Base-by-base conservation (phyloP, 768 basidiomycete species). In the Leccinum barrowsii region DNA sequence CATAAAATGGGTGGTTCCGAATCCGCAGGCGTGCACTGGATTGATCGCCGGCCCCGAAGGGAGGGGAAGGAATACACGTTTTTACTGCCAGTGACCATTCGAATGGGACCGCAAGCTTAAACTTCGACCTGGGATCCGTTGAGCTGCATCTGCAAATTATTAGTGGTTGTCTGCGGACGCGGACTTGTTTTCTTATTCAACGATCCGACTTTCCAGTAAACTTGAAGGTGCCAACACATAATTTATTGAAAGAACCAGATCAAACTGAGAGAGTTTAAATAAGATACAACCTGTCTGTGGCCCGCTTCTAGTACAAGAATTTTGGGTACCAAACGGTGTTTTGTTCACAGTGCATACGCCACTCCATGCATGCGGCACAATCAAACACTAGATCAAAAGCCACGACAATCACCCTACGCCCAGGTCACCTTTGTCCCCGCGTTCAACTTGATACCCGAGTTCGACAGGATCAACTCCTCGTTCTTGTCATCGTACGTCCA, bases 401-500 rank as follows among this genome's bases (percentile, higher is more conserved):
- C 17, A 42, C 10, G n/a, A 11, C 10, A 42, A 21, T 19, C 10
- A 10, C 19, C 26, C 37, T 63, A 72, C 30, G 64, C 54, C 80
- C 79, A 82, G 19, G 62, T 55, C 24, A 82, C 49, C 10, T 58
- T 70, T 13, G 72, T 63, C 7, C 60, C 59, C 56, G 59, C 57
- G 54, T 85, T 84, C 65, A 87, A 67, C 56, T 80, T 75, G 11
- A 78, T 67, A 46, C 69, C 62, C 55, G 82, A 52, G 2, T 66
- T 72, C 3, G 61, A 59, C 3, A 81, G 51, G 28, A 81, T 73
- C 56, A 86, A 64, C 66, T 79, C 77, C 57, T 77, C 68, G 44
- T 75, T 74, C 10, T 66, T 65, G 0, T 57, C 60, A 24, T 72
- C 59, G 63, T 82, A 86, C 15, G 65, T 66, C 79, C 79, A 82